phyloP scores from a whole-genome alignment of 2,329 filamentous ascomycete species.

The Hortaea sp. region DNA sequence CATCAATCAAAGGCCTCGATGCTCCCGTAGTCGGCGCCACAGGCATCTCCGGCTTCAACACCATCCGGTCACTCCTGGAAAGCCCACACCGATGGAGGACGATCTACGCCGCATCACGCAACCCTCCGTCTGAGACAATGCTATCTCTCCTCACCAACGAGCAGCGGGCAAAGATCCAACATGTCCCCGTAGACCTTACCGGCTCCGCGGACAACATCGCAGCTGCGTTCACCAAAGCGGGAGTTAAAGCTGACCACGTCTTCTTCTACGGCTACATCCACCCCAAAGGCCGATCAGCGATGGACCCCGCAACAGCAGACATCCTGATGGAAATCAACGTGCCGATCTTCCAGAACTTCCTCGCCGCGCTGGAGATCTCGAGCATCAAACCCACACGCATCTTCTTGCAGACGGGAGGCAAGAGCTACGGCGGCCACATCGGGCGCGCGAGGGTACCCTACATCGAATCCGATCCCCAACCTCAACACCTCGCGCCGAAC shows the following conservation, averaged over 20 bases:
- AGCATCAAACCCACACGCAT: conserved; percentile 35
- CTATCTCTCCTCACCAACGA: neutral
- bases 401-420: conserved; percentile 39
- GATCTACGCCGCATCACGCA: conserved; percentile 32
- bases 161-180: neutral
- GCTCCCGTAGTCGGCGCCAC: conserved; percentile 42
- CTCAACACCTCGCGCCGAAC: conserved; percentile 35
- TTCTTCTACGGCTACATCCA: conserved; percentile 45
- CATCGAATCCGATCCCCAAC: conserved; percentile 34
- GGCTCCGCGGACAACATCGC: neutral
- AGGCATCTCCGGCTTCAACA: conserved; percentile 40
- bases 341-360: neutral
- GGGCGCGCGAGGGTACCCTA: conserved; percentile 32
- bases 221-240: conserved; percentile 16
- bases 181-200: neutral
- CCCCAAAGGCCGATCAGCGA: conserved; percentile 7
- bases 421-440: conserved; percentile 40
- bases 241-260: conserved; percentile 30
- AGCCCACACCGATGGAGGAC: conserved; percentile 38
- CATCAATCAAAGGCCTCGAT: conserved; percentile 31
- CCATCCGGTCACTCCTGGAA: conserved; percentile 36
- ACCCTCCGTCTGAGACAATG: neutral
- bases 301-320: conserved; percentile 33
- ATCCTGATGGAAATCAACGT: conserved; percentile 2
- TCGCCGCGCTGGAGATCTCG: conserved; percentile 22